Base-by-base conservation (phyloP, 2,329 filamentous ascomycete genomes). In the Plectosphaerella cucumerina region DNA sequence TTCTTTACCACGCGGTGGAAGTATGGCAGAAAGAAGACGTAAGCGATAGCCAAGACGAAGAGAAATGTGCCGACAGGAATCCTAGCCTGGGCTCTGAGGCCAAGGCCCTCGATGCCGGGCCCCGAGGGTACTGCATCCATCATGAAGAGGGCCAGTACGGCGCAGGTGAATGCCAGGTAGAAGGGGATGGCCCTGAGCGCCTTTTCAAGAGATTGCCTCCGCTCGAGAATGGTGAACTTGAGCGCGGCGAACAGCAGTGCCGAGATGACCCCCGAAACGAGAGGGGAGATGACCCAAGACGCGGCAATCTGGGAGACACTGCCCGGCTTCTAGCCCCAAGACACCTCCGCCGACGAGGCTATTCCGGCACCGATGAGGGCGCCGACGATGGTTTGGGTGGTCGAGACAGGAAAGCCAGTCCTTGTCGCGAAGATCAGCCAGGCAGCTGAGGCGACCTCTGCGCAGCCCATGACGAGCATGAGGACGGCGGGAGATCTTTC, bases 301-400 rank as follows among this genome's bases (percentile, higher is more conserved):
- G 73, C 73, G 41, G 73, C 71, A n/a, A 77, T 70, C 22, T 75
- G 74, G 50, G 67, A 70, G 5, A 77, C 75, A 51, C 75, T 74
- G 1, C 31, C 65, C 23, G 68, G 70, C 3, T 50, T 44, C 69
- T 75, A 78, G 54, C 70, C 63, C 33, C 77, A 62, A 49, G 70
- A 68, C 1, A 65, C 54, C 1, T 62, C 59, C 18, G 73, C 73
- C 22, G 71, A 51, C 35, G 57, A 54, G 9, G 73, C 74, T 37
- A 77, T 69, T 48, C 73, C 74, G 10, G 72, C 69, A 53, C 74
- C 74, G 53, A 74, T 65, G 22, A 78, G 61, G 47, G 70, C 70
- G 4, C 70, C 71, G 49, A 76, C 68, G 48, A 75, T 63, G 9
- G 72, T 71, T 51, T 76, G 72, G 8, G 74, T 77, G 8, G 74